Conservation (phyloP, 2,329 filamentous ascomycete species). For the Neoscytalidium dimidiatum region DNA sequence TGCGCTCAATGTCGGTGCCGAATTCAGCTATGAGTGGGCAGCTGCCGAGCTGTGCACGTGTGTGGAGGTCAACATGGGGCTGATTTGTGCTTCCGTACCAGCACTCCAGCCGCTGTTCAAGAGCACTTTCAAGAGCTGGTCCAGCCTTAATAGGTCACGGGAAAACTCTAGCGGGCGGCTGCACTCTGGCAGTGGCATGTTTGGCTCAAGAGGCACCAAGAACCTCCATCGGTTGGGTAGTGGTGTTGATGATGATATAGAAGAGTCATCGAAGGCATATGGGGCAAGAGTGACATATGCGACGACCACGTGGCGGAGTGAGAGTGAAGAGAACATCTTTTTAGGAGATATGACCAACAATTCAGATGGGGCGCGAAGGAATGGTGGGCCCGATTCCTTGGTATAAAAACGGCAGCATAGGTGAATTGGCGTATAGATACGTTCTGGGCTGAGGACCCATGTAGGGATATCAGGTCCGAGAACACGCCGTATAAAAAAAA, state of each 20-base stretch:
- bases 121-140: background rate
- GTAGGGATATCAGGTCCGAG: too few relatives aligned
- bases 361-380: too few relatives aligned
- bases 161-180: background rate
- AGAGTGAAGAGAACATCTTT: background rate
- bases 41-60: background rate
- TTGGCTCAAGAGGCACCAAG: background rate
- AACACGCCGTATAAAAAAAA: too few relatives aligned
- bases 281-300: background rate
- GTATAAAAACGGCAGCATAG: too few relatives aligned
- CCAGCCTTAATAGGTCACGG: background rate
- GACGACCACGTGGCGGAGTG: background rate
- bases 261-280: background rate
- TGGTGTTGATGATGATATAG: background rate
- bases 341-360: slow-evolving; percentile 10
- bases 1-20: background rate
- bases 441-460: too few relatives aligned
- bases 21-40: background rate
- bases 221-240: background rate
- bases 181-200: background rate
- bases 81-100: background rate
- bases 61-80: background rate
- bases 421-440: too few relatives aligned
- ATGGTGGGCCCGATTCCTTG: too few relatives aligned
- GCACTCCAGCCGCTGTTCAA: background rate